Evolutionary conservation across 768 basidiomycete species (phyloP).

Genomic region (Hericium erinaceus): DNA sequence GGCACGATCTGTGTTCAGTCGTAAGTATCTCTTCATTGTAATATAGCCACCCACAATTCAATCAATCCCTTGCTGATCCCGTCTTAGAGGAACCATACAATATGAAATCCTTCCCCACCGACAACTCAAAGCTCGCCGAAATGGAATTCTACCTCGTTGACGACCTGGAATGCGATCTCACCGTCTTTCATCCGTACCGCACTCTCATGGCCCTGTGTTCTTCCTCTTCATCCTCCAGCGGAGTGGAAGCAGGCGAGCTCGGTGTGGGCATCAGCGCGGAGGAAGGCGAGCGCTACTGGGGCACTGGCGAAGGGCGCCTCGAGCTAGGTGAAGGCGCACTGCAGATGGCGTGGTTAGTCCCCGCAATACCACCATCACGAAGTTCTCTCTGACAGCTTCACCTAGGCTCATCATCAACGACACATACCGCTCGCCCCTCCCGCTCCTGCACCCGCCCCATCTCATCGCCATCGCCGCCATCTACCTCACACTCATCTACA

Average conservation of each 20-base stretch:
- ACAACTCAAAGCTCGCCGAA: slow-evolving; percentile 89
- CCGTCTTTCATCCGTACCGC: slow-evolving; percentile 92
- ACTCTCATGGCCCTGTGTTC: slow-evolving; percentile 73
- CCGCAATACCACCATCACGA: not conserved
- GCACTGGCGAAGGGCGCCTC: slow-evolving; percentile 69
- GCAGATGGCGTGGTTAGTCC: slow-evolving; percentile 81
- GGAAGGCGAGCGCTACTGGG: slow-evolving; percentile 64
- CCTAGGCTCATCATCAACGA: slow-evolving; percentile 93
- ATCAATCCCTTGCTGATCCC: not conserved
- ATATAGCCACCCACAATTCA: not conserved
- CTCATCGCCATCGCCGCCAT: slow-evolving; percentile 88
- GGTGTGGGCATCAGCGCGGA: slow-evolving; percentile 46
- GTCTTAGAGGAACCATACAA: slow-evolving; percentile 53
- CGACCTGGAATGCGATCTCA: slow-evolving; percentile 89
- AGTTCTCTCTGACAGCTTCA: not conserved
- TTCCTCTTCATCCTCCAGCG: slow-evolving; percentile 29
- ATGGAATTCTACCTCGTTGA: slow-evolving; percentile 99
- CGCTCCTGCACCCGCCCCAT: slow-evolving; percentile 92
- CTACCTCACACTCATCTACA: slow-evolving; percentile 77
- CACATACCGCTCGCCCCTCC: slow-evolving; percentile 87
- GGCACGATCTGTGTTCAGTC: slow-evolving; percentile 65
- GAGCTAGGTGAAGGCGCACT: slow-evolving; percentile 68
- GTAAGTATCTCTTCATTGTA: slow-evolving; percentile 29
- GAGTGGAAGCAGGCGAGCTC: slow-evolving; percentile 46
- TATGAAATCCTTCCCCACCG: slow-evolving; percentile 73